Base-by-base conservation (phyloP, 2,329 filamentous ascomycete genomes). In the Verticillium nonalfalfae region DNA sequence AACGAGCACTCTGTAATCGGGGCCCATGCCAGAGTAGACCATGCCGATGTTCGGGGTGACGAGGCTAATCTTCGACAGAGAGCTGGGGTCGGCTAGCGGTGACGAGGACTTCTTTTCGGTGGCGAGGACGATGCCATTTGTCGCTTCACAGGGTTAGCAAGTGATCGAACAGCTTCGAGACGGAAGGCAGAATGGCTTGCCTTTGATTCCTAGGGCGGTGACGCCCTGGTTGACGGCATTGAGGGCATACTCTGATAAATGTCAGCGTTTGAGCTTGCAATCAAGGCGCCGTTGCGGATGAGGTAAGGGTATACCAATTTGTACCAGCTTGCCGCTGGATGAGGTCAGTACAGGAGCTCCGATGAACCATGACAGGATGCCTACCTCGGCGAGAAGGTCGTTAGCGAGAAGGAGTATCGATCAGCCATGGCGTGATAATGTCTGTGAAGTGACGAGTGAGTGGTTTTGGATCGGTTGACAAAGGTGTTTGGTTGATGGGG, bases 81-180 rank as follows among this genome's bases (percentile, higher is more conserved):
- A 98, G 71, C 90, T 87, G 70, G 95, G 89, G 75, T 99, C 95
- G 82, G 96, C 94, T 72, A 99, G 90, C 59, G 95, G 93, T 58
- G 95, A 97, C 40, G 94, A 97, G 55, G 94, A 97, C 81, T 99
- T 99, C 87, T 99, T 99, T 81, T 99, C 95, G 66, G 95, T 99
- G 66, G 95, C 95, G 67, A 99, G 91, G 67, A 99, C 95, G 75
- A 99, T 97, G 71, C 95, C 95, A 79, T 99, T 99, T 69, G 95
- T 98, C 70, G 95, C 95, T 97, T 69, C 15, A 58, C 39, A 55
- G 18, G 50, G 66, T 74, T 57, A 73, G 68, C 59, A 58, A 31
- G 26, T 31, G 26, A 50, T 5, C 36, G 39, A 26, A 38, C 33
- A 36, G 2, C 18, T 38, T 39, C 34, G 14, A 7, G 10, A n/a